Conservation (phyloP, 2,329 filamentous ascomycete species). For the Fusarium transvaalense region DNA sequence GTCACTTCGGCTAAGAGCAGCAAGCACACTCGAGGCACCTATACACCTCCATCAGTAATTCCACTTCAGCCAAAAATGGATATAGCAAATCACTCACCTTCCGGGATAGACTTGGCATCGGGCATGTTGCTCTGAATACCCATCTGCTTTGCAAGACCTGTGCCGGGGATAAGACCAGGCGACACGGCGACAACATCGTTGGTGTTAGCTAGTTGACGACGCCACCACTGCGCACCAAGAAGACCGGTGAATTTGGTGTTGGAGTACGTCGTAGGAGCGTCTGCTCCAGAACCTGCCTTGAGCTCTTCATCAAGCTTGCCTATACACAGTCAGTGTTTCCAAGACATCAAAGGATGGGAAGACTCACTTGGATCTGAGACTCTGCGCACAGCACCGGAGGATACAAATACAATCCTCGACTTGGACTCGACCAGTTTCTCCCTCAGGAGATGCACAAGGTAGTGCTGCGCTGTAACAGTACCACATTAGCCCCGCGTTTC, state of each 20-base stretch:
- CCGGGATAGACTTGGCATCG: constrained; percentile 62
- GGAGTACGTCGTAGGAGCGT: constrained; percentile 52
- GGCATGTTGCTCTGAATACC: constrained; percentile 54
- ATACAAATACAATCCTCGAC: constrained; percentile 64
- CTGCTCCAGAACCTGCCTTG: constrained; percentile 54
- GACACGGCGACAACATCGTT: constrained; percentile 65
- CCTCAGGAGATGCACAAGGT: constrained; percentile 62
- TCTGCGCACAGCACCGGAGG: constrained; percentile 61
- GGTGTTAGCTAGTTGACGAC: constrained; percentile 60
- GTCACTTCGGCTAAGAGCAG: constrained; percentile 59
- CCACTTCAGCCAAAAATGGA: neutral
- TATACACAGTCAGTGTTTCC: constrained; percentile 34
- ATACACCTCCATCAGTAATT: constrained; percentile 19
- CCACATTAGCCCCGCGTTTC: constrained; percentile 13
- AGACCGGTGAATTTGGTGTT: constrained; percentile 65
- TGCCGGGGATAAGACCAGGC: constrained; percentile 64
- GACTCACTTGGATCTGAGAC: constrained; percentile 56
- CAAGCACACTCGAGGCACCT: constrained; percentile 62
- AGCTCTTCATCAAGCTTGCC: constrained; percentile 56
- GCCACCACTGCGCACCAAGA: constrained; percentile 68
- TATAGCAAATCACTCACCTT: constrained; percentile 55
- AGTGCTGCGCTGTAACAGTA: constrained; percentile 62
- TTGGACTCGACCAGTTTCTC: constrained; percentile 62
- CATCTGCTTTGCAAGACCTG: constrained; percentile 55
- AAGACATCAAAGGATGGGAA: rapidly evolving